Evolutionary conservation across 2,329 filamentous ascomycete species (phyloP).

Genomic region (Ascochyta fabae): DNA sequence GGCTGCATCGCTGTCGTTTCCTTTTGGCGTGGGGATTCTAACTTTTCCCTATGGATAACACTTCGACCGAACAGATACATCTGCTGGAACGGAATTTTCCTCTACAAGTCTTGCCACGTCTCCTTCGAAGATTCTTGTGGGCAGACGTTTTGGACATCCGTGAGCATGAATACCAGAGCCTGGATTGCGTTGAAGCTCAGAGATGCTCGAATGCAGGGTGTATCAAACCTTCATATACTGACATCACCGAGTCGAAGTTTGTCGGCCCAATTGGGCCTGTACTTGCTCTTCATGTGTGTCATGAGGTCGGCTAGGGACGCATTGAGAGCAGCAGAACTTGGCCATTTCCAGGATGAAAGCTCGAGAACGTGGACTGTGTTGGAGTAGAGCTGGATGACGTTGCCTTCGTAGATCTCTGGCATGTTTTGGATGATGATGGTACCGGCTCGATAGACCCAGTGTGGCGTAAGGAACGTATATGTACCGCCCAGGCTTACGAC

Average conservation of each 20-base stretch:
- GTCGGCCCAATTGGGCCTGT: conserved; percentile 36
- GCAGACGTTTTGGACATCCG: too few relatives aligned
- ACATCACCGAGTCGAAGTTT: conserved; percentile 36
- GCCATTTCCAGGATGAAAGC: conserved; percentile 44
- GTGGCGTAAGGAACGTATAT: conserved; percentile 43
- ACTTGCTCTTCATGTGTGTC: conserved; percentile 42
- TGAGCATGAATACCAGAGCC: too few relatives aligned
- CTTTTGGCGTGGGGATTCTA: too few relatives aligned
- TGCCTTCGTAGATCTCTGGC: conserved; percentile 34
- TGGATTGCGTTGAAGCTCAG: not conserved
- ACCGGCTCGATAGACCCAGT: conserved; percentile 46
- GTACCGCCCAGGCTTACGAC: conserved; percentile 41
- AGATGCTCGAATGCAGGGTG: not conserved
- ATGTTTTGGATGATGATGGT: conserved; percentile 44
- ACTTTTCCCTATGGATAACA: too few relatives aligned
- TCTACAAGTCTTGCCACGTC: not conserved
- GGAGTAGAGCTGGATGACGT: conserved; percentile 45
- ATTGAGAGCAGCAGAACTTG: conserved; percentile 37
- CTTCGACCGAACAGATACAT: too few relatives aligned
- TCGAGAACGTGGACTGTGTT: conserved; percentile 46
- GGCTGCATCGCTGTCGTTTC: too few relatives aligned
- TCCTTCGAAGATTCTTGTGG: not conserved
- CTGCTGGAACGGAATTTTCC: not conserved
- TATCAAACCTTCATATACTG: conserved; percentile 28
- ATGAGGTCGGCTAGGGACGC: conserved; percentile 41